phyloP scores from a whole-genome alignment of 306 rosid species.

The Quillaja saponaria region DNA sequence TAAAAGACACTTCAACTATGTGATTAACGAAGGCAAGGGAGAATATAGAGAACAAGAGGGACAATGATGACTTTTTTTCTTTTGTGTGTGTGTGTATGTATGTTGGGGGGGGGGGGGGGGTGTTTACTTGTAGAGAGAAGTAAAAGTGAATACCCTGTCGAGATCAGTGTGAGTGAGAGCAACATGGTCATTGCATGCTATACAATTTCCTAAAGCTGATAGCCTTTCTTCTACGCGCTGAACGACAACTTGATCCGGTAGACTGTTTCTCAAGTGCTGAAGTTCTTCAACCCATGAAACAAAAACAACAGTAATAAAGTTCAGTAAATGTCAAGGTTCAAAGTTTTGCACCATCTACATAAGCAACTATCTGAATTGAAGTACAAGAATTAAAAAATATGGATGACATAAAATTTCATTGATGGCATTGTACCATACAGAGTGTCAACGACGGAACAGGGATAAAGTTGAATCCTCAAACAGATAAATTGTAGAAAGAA shows the following conservation, averaged over 20 bases:
- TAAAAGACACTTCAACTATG: too few species aligned
- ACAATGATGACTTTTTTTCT: too few species aligned
- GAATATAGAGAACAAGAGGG: too few species aligned
- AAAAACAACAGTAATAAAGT: conserved; percentile 18
- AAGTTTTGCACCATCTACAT: background rate
- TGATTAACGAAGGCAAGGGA: too few species aligned
- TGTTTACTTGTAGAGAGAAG: too few species aligned
- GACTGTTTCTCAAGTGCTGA: conserved; percentile 90
- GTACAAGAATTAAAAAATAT: background rate
- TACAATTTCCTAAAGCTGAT: conserved; percentile 91
- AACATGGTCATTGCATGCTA: conserved; percentile 92
- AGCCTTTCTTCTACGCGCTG: conserved; percentile 88
- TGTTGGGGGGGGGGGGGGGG: background rate
- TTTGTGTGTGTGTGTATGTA: too few species aligned
- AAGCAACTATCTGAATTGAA: background rate
- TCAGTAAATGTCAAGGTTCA: conserved; percentile 3
- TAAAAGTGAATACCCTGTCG: conserved; percentile 55
- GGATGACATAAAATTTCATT: background rate
- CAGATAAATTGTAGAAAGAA: too few species aligned
- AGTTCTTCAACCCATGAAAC: conserved; percentile 55
- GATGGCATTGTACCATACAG: background rate
- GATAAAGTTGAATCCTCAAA: too few species aligned
- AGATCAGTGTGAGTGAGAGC: conserved; percentile 97
- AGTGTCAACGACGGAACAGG: too few species aligned
- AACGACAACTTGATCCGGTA: conserved; percentile 87